Evolutionary conservation across 805 yeast genomes (phyloP), one percentile per base, ranked within the genome.

Genomic region (Saccharomycopsis oosterbeekiorum): DNA sequence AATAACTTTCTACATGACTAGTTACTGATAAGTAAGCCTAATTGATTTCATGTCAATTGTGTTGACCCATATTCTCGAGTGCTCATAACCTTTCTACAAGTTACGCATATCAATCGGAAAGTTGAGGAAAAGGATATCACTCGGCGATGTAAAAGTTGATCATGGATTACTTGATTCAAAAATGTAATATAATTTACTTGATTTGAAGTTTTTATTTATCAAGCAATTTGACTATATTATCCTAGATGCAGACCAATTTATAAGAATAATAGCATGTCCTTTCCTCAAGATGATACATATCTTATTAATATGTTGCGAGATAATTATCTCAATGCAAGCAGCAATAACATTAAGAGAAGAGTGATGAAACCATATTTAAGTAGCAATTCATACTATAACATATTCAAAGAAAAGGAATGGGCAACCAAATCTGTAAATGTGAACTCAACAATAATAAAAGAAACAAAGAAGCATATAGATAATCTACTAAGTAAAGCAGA

Each of bases 271-370:
- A 42, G 24, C 9, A 62, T 62, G 65, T 60, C 65, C 17, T 62
- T 62, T 43, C 62, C 61, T 21, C 65, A 62, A 42, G 65, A 62
- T 55, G 59, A 54, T 19, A 60, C 56, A 19, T 62, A 58, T 43
- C 61, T 62, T 14, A 60, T 62, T 17, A 62, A 62, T 34, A 62
- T 53, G 59, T 60, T 62, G 14, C 59, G 65, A 26, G 65, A 60
- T 36, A 58, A 50, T 19, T 62, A 57, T 42, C 19, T 59, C 24
- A 17, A 29, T 17, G 56, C 53, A 11, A 59, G 55, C 21, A 59
- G 56, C n/a, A 62, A 56, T 47, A 61, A 58, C 34, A 39, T 62
- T 41, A 42, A 63, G 15, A 60, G 50, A 37, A 51, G 65, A 34
- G 53, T 62, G 4, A 62, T 62, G 65, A 60, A 59, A 37, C 65